Conservation (phyloP, 2,329 filamentous ascomycete genomes). For the Arthrinium puccinioides region DNA sequence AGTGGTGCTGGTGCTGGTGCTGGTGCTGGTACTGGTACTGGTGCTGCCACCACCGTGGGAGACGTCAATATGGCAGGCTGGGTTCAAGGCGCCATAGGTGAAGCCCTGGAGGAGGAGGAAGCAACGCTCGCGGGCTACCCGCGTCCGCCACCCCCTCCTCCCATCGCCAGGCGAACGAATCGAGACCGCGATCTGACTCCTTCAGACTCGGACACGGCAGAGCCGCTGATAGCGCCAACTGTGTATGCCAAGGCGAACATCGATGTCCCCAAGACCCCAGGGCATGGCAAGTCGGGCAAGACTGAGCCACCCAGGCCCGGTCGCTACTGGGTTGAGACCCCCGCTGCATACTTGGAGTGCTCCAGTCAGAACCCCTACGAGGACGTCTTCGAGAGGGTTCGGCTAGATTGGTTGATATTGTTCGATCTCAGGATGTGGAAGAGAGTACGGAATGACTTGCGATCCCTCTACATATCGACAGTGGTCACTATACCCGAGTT, state of each 20-base stretch:
- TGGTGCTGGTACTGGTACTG: too few relatives aligned
- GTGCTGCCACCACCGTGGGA: slow-evolving; percentile 3
- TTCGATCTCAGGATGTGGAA: slow-evolving; percentile 98
- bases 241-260: slow-evolving; percentile 58
- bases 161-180: slow-evolving; percentile 34
- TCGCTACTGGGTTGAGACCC: slow-evolving; percentile 80
- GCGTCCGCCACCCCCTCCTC: slow-evolving; percentile 57
- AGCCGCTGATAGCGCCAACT: slow-evolving; percentile 55
- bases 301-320: slow-evolving; percentile 55
- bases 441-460: slow-evolving; percentile 80
- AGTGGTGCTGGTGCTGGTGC: slow-evolving; percentile 41
- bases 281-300: slow-evolving; percentile 32
- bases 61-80: slow-evolving; percentile 42
- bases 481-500: slow-evolving; percentile 94
- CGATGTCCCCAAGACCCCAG: slow-evolving; percentile 78
- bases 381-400: slow-evolving; percentile 81
- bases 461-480: slow-evolving; percentile 91
- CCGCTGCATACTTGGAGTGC: slow-evolving; percentile 57
- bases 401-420: slow-evolving; percentile 88
- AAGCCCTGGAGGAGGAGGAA: slow-evolving; percentile 67
- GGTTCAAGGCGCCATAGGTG: slow-evolving; percentile 42
- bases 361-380: slow-evolving; percentile 66
- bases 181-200: slow-evolving; percentile 58
- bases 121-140: slow-evolving; percentile 72
- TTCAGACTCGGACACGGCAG: slow-evolving; percentile 66